A percentile compares a stretch with the other conserved stretches of the same genome.
These are phyloP conservation scores for Paxillus rubicundulus DNA, from an alignment of 768 basidiomycete species.

Conservation along the genomic window DNA sequence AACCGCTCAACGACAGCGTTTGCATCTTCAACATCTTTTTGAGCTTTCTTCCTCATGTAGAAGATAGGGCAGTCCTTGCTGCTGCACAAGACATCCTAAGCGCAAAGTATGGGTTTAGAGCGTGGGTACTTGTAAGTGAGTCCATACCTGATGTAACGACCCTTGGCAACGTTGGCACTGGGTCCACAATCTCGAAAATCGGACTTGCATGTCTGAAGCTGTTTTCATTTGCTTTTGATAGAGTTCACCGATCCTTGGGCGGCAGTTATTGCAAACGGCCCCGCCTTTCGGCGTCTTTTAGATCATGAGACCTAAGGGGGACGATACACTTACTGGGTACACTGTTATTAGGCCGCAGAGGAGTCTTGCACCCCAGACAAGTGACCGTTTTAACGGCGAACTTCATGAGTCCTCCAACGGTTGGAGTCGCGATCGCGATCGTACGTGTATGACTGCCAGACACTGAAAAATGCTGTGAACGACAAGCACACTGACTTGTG, in stretches of 20 bases:
- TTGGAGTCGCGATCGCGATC: constrained; percentile 95
- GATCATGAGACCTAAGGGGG: neutral
- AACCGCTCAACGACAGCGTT: constrained; percentile 80
- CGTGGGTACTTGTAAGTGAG: neutral
- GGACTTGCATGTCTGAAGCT: constrained; percentile 80
- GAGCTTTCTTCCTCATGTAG: constrained; percentile 97
- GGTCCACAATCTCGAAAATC: constrained; percentile 95
- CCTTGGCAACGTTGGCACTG: constrained; percentile 99
- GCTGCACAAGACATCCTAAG: constrained; percentile 91
- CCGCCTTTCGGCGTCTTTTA: constrained; percentile 51
- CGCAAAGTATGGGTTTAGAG: neutral
- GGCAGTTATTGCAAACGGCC: constrained; percentile 94
- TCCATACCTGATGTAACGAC: constrained; percentile 83
- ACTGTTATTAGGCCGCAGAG: constrained; percentile 75
- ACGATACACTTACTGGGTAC: constrained; percentile 49
- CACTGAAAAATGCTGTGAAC: constrained; percentile 47
- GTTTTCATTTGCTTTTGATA: constrained; percentile 85
- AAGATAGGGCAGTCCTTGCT: constrained; percentile 99
- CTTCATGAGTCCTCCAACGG: constrained; percentile 96
- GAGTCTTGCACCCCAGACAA: constrained; percentile 94
- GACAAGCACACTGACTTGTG: neutral
- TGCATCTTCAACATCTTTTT: constrained; percentile 94
- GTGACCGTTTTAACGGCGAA: constrained; percentile 96
- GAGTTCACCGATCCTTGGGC: constrained; percentile 78
- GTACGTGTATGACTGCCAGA: constrained; percentile 95